Base-by-base conservation (phyloP, 2,329 filamentous ascomycete species). In the Curvularia sp. region DNA sequence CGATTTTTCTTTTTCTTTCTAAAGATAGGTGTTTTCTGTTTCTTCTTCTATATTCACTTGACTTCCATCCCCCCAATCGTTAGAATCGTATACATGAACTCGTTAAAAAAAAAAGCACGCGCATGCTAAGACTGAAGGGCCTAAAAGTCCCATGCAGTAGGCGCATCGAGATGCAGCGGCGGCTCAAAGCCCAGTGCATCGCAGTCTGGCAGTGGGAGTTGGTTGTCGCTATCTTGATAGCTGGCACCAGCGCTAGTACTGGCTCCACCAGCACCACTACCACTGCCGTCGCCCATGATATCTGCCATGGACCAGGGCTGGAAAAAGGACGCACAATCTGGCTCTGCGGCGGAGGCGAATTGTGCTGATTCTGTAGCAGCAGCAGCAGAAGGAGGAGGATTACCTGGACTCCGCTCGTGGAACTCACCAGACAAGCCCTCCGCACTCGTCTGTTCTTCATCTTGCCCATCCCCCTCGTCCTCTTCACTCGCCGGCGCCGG, bases 91-190 rank as follows among this genome's bases (percentile, higher is more conserved):
- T 18, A 36, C 19, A 49, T 18, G 2, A 5, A 5, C 13, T 10
- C 8, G 3, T 27, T 4, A n/a, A n/a, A n/a, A n/a, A n/a, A n/a
- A n/a, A n/a, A n/a, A n/a, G n/a, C n/a, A n/a, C n/a, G 18, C 10
- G n/a, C 4, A 25, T 5, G 9, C 39, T 55, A 55, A 2, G 46
- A 36, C 7, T 51, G 47, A 15, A 51, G 13, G 25, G n/a, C n/a
- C n/a, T 39, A 21, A 28, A 45, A 51, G 9, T 51, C 30, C 53
- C 53, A 55, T 15, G 51, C 36, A 4, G n/a, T 1, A 12, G 53
- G 18, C 1, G 30, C 49, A 51, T 51, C 45, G 10, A 55, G 34
- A 21, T 45, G 13, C 30, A 55, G 9, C 3, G 53, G 39, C 15
- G 39, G 13, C 9, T 45, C 38, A 6, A 55, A 30, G 3, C 46